Conservation (phyloP, 495 filamentous ascomycete species). For the Parmelia sp. region DNA sequence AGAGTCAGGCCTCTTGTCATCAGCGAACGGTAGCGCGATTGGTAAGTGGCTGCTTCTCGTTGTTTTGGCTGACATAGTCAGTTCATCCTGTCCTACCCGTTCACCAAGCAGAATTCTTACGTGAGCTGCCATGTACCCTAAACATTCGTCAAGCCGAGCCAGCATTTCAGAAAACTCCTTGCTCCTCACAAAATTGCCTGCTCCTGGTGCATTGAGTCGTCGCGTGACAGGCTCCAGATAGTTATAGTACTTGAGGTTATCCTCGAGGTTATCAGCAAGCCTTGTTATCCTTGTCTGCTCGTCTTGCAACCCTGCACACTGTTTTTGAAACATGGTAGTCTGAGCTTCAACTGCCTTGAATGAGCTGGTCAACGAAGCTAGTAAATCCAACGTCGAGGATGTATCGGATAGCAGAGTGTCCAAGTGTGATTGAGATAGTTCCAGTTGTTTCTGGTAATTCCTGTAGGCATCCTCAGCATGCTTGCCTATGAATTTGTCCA, state of each 20-base stretch:
- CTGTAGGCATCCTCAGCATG: slow-evolving; percentile 37
- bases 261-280: slow-evolving; percentile 72
- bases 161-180: slow-evolving; percentile 82
- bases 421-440: slow-evolving; percentile 70
- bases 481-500: neutral
- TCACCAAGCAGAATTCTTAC: slow-evolving; percentile 41
- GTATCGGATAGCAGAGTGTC: slow-evolving; percentile 73
- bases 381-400: slow-evolving; percentile 60
- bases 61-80: slow-evolving; percentile 57
- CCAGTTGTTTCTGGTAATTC: slow-evolving; percentile 71
- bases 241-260: slow-evolving; percentile 83
- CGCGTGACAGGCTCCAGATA: slow-evolving; percentile 87
- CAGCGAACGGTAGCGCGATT: slow-evolving; percentile 61
- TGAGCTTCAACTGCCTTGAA: slow-evolving; percentile 83
- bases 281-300: slow-evolving; percentile 70
- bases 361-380: slow-evolving; percentile 70
- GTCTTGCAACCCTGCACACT: slow-evolving; percentile 76
- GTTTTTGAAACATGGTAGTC: slow-evolving; percentile 82
- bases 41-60: slow-evolving; percentile 78
- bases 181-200: slow-evolving; percentile 71
- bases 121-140: slow-evolving; percentile 82
- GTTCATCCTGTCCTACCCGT: slow-evolving; percentile 1
- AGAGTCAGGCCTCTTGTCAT: slow-evolving; percentile 69
- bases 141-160: slow-evolving; percentile 73
- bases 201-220: slow-evolving; percentile 84